These are phyloP conservation scores for Maudiozyma barnettii DNA, from an alignment of 805 yeast species.

Conservation along the genomic window DNA sequence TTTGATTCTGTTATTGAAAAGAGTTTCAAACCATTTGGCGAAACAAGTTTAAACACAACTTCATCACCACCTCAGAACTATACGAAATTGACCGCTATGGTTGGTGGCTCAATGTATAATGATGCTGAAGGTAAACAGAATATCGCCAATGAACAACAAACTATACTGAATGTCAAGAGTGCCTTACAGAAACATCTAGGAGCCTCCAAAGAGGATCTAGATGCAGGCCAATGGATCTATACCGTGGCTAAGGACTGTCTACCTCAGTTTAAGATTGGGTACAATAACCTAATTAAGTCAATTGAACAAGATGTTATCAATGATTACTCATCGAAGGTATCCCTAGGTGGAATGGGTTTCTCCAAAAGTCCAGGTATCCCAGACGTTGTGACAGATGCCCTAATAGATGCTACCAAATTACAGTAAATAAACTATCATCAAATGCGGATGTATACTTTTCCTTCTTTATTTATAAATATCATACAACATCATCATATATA, in stretches of 20 bases:
- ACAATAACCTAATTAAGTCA: constrained; percentile 34
- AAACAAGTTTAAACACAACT: constrained; percentile 10
- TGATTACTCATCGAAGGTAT: constrained; percentile 35
- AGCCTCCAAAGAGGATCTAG: constrained; percentile 24
- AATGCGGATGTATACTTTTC: no score
- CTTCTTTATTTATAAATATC: no score
- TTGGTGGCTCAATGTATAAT: constrained; percentile 67
- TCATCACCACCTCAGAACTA: constrained; percentile 23
- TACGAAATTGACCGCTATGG: constrained; percentile 77
- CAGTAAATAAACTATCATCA: constrained; percentile 1
- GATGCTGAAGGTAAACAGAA: constrained; percentile 15
- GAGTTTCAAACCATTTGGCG: constrained; percentile 30
- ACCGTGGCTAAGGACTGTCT: constrained; percentile 49
- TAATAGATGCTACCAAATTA: constrained; percentile 40
- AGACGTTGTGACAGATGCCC: constrained; percentile 63
- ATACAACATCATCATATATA: no score
- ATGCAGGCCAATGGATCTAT: constrained; percentile 28
- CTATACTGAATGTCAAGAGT: constrained; percentile 25
- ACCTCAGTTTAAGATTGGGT: constrained; percentile 75
- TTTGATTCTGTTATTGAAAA: constrained; percentile 81
- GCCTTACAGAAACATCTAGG: constrained; percentile 35
- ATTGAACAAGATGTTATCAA: constrained; percentile 28
- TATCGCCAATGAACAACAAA: constrained; percentile 12
- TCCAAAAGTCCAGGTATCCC: constrained; percentile 84
- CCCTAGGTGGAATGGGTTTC: constrained; percentile 71